These are phyloP conservation scores for Termitomyces sp. DNA, from an alignment of 768 basidiomycete species.

Conservation along the genomic window DNA sequence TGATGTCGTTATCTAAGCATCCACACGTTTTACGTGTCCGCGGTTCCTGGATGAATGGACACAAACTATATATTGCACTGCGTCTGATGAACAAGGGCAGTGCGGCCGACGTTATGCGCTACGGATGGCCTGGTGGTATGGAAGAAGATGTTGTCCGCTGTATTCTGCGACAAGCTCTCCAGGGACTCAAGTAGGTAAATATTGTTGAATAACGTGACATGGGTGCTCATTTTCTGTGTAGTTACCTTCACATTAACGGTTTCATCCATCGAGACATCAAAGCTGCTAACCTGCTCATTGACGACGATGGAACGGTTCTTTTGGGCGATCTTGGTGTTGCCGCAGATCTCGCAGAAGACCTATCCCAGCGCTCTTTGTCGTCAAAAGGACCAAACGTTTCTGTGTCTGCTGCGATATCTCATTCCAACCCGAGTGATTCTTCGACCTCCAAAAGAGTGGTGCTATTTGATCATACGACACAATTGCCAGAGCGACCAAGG, in stretches of 20 bases:
- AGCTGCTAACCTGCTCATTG: constrained; percentile 89
- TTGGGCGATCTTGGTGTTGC: constrained; percentile 93
- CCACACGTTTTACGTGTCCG: constrained; percentile 92
- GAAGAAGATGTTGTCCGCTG: constrained; percentile 87
- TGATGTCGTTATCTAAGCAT: constrained; percentile 91
- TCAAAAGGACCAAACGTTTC: constrained; percentile 26
- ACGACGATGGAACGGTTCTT: constrained; percentile 87
- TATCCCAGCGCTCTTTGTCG: constrained; percentile 25
- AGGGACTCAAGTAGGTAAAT: constrained; percentile 74
- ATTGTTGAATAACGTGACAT: neutral
- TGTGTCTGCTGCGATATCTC: constrained; percentile 26
- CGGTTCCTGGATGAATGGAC: constrained; percentile 84
- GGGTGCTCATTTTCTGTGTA: constrained; percentile 22
- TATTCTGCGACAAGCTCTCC: constrained; percentile 79
- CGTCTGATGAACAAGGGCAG: constrained; percentile 90
- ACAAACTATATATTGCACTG: constrained; percentile 81
- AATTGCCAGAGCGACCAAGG: constrained; percentile 31
- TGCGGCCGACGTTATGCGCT: constrained; percentile 80
- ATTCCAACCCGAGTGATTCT: constrained; percentile 11
- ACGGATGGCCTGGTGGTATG: constrained; percentile 86
- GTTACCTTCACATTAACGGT: constrained; percentile 85
- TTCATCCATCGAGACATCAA: constrained; percentile 95
- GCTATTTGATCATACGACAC: constrained; percentile 29
- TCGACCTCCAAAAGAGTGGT: constrained; percentile 26
- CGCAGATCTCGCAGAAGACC: constrained; percentile 73